Evolutionary conservation across 495 filamentous ascomycete genomes (phyloP).

Genomic region (Penicillium fimorum): DNA sequence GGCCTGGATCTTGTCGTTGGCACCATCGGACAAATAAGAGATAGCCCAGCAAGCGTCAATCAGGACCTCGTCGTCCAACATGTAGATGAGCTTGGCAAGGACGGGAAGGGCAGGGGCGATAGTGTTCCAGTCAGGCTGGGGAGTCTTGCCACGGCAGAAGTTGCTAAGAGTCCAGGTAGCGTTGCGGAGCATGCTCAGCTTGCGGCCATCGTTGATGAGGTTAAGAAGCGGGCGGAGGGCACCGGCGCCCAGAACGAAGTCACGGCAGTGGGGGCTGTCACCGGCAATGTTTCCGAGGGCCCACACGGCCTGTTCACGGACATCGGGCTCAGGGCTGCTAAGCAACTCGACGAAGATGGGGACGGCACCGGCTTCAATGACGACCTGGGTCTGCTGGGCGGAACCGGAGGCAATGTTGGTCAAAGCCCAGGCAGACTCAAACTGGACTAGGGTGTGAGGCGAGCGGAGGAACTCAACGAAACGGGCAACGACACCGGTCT

Average conservation of each 20-base stretch:
- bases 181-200: slow-evolving; percentile 98
- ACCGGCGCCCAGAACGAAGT: slow-evolving; percentile 88
- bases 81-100: slow-evolving; percentile 95
- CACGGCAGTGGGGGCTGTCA: slow-evolving; percentile 94
- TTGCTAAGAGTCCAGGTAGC: slow-evolving; percentile 99
- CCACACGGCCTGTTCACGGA: slow-evolving; percentile 98
- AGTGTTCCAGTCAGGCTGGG: slow-evolving; percentile 96
- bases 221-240: slow-evolving; percentile 85
- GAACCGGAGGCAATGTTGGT: slow-evolving; percentile 99
- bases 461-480: slow-evolving; percentile 99
- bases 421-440: slow-evolving; percentile 98
- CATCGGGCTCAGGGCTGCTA: slow-evolving; percentile 93
- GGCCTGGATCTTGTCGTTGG: slow-evolving; percentile 99
- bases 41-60: slow-evolving; percentile 99
- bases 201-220: slow-evolving; percentile 94
- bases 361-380: slow-evolving; percentile 97
- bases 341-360: slow-evolving; percentile 98
- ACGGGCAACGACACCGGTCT: slow-evolving; percentile 94
- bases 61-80: slow-evolving; percentile 95
- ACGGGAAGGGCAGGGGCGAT: slow-evolving; percentile 96
- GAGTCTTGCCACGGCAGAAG: slow-evolving; percentile 99
- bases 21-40: slow-evolving; percentile 97
- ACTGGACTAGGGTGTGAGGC: slow-evolving; percentile 97
- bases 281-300: slow-evolving; percentile 98
- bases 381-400: slow-evolving; percentile 95